Evolutionary conservation across 441 rosid species (phyloP).

Genomic region (Gossypium davidsonii): DNA sequence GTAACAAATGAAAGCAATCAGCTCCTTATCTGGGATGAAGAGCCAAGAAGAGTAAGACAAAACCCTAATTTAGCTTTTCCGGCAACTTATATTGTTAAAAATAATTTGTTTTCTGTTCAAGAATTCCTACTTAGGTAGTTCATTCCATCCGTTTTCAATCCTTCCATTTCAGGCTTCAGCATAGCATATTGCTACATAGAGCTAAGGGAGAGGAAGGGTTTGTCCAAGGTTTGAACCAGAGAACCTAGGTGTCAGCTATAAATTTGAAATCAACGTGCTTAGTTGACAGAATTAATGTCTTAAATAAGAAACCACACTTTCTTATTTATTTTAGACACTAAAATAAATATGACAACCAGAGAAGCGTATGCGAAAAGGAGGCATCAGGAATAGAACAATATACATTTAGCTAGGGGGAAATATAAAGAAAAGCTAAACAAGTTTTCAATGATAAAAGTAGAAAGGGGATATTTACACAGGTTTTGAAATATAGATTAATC

Average conservation of each 20-base stretch:
- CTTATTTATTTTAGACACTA: neutral
- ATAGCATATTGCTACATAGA: neutral
- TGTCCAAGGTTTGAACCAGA: no score
- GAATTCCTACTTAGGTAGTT: neutral
- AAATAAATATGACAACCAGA: neutral
- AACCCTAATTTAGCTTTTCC: neutral
- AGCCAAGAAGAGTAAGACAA: neutral
- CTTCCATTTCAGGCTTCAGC: conserved; percentile 1
- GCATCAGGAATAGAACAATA: neutral
- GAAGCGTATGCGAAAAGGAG: neutral
- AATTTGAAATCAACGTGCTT: no score
- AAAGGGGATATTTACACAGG: neutral
- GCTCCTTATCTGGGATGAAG: neutral
- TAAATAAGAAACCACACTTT: no score
- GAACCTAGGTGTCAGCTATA: no score
- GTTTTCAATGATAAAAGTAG: neutral
- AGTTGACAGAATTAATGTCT: no score
- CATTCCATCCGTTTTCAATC: neutral
- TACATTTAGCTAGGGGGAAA: neutral
- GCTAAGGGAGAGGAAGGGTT: neutral
- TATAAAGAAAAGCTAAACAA: neutral
- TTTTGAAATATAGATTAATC: neutral
- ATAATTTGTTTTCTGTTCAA: neutral
- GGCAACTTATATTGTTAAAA: neutral
- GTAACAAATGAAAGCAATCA: neutral